Percentiles rank a stretch among this genome's conserved stretches.
Evolutionary conservation across 257 asterid genomes (phyloP).

Genomic region (Misopates orontium): DNA sequence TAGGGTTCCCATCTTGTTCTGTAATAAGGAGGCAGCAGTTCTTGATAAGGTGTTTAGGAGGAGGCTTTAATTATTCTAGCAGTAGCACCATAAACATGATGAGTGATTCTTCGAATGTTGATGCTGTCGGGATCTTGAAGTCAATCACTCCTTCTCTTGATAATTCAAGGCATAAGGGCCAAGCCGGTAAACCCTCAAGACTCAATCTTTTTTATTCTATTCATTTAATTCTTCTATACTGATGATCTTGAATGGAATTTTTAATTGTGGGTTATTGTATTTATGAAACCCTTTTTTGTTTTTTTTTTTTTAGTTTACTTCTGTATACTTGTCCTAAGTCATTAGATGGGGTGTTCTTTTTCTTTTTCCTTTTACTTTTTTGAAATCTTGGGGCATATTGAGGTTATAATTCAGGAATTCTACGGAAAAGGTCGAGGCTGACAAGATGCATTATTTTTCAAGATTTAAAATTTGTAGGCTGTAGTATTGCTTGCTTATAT

Average conservation of each 20-base stretch:
- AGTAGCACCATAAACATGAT: slow-evolving; percentile 41
- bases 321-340: no score
- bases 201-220: neutral
- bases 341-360: neutral
- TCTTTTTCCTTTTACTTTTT: no score
- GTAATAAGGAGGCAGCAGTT: slow-evolving; percentile 68
- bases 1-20: slow-evolving; percentile 52
- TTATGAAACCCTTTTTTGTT: neutral
- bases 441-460: slow-evolving; percentile 12
- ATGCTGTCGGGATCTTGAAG: slow-evolving; percentile 66
- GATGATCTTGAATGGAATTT: neutral
- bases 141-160: slow-evolving; percentile 83
- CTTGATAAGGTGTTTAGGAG: slow-evolving; percentile 76
- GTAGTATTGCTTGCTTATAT: neutral
- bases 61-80: slow-evolving; percentile 18
- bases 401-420: neutral
- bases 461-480: neutral
- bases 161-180: slow-evolving; percentile 80
- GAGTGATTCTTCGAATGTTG: slow-evolving; percentile 59
- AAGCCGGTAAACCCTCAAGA: slow-evolving; percentile 69
- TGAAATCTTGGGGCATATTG: neutral
- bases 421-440: slow-evolving; percentile 4
- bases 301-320: neutral
- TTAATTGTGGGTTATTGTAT: slow-evolving; percentile 7
- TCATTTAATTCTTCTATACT: neutral